Percentiles rank a stretch among this genome's conserved stretches.
These are phyloP conservation scores for Boletales sp. DNA, from an alignment of 768 basidiomycete species.

Conservation along the genomic window DNA sequence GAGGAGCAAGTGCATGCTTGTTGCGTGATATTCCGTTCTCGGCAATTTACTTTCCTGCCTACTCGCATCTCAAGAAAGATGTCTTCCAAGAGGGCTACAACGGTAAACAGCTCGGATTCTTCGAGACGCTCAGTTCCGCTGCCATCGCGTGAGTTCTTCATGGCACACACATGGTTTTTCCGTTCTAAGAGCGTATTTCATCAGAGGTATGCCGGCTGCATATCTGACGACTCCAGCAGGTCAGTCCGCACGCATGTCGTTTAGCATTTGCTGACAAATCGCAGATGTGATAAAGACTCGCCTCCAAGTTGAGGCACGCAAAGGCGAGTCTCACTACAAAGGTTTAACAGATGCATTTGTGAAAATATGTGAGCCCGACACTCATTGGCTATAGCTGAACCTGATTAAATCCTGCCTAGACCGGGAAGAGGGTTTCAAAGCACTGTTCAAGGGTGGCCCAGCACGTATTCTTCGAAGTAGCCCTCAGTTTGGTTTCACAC, in stretches of 20 bases:
- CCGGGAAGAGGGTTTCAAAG: constrained; percentile 83
- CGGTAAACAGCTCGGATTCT: constrained; percentile 86
- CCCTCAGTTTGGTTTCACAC: constrained; percentile 92
- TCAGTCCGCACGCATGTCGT: constrained; percentile 30
- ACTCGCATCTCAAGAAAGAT: constrained; percentile 89
- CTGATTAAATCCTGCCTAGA: constrained; percentile 40
- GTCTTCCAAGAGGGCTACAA: constrained; percentile 94
- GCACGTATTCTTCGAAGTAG: constrained; percentile 87
- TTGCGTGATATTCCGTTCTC: constrained; percentile 97
- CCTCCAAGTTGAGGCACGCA: constrained; percentile 87
- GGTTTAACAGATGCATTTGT: constrained; percentile 85
- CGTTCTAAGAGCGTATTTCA: no score
- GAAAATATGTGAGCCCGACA: constrained; percentile 72
- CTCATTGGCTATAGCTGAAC: constrained; percentile 7
- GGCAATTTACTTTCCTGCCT: constrained; percentile 86
- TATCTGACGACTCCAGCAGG: constrained; percentile 91
- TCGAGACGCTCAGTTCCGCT: constrained; percentile 83
- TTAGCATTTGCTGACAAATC: constrained; percentile 13
- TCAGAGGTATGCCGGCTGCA: constrained; percentile 97
- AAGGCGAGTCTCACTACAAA: constrained; percentile 89
- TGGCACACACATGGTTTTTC: constrained; percentile 19
- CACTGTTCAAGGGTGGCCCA: constrained; percentile 89
- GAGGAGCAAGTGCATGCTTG: constrained; percentile 88
- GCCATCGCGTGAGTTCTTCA: constrained; percentile 68
- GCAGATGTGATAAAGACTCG: constrained; percentile 97